A percentile compares a stretch with the other conserved stretches of the same genome.
phyloP scores from a whole-genome alignment of 1,139 yeast species.

The Pichia sp. region DNA sequence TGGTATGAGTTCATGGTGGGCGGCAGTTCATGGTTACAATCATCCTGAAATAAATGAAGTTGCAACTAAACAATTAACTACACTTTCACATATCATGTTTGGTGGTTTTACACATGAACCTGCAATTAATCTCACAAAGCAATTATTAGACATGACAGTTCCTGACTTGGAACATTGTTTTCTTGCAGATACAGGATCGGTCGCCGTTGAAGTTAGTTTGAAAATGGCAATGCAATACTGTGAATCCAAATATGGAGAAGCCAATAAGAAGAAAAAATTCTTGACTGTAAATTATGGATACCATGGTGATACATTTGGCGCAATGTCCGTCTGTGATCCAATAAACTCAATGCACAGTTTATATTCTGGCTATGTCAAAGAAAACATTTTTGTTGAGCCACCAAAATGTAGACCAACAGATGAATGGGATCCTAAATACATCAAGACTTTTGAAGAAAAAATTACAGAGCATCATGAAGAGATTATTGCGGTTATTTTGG shows the following conservation, averaged over 20 bases:
- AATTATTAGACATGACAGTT: conserved; percentile 24
- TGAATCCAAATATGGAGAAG: conserved; percentile 34
- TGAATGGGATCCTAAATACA: conserved; percentile 12
- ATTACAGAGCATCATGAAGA: conserved; percentile 13
- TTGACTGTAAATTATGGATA: conserved; percentile 47
- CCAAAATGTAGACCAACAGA: conserved; percentile 21
- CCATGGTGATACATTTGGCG: conserved; percentile 53
- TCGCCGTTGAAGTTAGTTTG: conserved; percentile 45
- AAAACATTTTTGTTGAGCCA: conserved; percentile 27
- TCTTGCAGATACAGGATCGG: conserved; percentile 43
- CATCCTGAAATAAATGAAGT: conserved; percentile 28
- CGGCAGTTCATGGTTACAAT: conserved; percentile 32
- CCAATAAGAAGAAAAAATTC: conserved; percentile 40
- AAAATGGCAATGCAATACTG: conserved; percentile 49
- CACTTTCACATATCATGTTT: conserved; percentile 31
- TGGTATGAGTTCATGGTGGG: conserved; percentile 35
- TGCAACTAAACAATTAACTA: conserved; percentile 21
- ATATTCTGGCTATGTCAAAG: conserved; percentile 27
- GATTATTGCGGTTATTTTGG: conserved; percentile 23
- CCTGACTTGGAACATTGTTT: conserved; percentile 26
- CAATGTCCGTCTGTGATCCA: conserved; percentile 40
- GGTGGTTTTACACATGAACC: conserved; percentile 32
- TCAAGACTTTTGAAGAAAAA: conserved; percentile 3
- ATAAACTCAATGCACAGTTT: conserved; percentile 30
- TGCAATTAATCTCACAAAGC: conserved; percentile 24